These are phyloP conservation scores for Aspergillus sp. DNA, from an alignment of 2,329 filamentous ascomycete species.

Conservation along the genomic window DNA sequence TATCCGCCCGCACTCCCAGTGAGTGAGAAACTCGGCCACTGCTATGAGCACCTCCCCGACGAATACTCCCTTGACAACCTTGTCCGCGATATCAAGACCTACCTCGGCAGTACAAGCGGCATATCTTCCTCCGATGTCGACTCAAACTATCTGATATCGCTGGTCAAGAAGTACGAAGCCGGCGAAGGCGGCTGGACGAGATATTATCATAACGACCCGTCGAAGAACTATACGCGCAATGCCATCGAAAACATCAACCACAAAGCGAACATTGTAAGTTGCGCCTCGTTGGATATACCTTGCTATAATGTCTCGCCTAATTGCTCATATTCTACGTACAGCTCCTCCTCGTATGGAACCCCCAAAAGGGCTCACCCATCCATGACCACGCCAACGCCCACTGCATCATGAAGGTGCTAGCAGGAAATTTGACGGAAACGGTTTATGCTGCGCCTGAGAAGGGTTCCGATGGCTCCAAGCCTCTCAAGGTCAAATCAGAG, in stretches of 20 bases:
- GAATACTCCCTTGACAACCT: conserved; percentile 23
- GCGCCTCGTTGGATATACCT: no score
- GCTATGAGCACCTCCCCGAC: not conserved
- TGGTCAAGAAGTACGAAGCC: conserved; percentile 33
- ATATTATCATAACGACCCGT: conserved; percentile 35
- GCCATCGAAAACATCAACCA: conserved; percentile 38
- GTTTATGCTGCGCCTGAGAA: conserved; percentile 28
- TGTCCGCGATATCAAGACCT: conserved; percentile 33
- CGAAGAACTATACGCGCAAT: conserved; percentile 41
- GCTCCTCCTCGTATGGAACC: conserved; percentile 42
- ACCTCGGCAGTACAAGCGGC: conserved; percentile 32
- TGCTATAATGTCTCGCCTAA: no score
- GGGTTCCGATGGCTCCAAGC: not conserved
- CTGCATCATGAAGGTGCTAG: conserved; percentile 43
- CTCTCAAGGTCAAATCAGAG: conserved; percentile 31
- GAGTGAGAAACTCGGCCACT: not conserved
- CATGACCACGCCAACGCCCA: conserved; percentile 44
- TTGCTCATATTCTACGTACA: no score
- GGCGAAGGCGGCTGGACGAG: conserved; percentile 35
- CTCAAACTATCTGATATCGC: conserved; percentile 30
- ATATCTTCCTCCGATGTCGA: conserved; percentile 34
- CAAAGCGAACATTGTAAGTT: conserved; percentile 38
- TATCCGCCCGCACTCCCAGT: not conserved
- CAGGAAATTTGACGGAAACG: conserved; percentile 35
- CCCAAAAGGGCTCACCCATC: conserved; percentile 40